These are phyloP conservation scores for Mycena latifolia DNA, from an alignment of 768 basidiomycete species.

Conservation along the genomic window DNA sequence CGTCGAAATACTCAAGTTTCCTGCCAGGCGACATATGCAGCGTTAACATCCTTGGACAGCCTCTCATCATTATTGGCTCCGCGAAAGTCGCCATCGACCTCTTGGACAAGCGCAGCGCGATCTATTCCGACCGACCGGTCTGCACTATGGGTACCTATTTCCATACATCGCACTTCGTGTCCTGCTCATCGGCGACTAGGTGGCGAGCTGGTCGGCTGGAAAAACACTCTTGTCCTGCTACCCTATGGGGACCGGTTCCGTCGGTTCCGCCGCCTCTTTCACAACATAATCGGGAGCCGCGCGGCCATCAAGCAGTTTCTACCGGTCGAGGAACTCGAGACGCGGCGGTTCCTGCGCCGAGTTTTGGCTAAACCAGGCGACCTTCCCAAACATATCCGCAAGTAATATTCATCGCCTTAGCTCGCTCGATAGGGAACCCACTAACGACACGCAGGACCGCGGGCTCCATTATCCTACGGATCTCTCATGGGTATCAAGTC, in stretches of 20 bases:
- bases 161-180: constrained; percentile 5
- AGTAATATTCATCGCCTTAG: constrained; percentile 47
- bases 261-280: constrained; percentile 64
- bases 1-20: constrained; percentile 18
- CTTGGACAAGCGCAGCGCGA: constrained; percentile 74
- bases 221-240: constrained; percentile 65
- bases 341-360: constrained; percentile 60
- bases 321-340: constrained; percentile 59
- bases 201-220: constrained; percentile 70
- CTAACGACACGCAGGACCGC: constrained; percentile 52
- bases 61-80: constrained; percentile 68
- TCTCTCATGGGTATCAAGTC: constrained; percentile 67
- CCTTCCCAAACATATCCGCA: constrained; percentile 59
- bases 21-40: constrained; percentile 70
- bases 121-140: constrained; percentile 76
- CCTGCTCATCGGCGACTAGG: constrained; percentile 55
- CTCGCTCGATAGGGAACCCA: not conserved
- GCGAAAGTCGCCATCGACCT: constrained; percentile 64
- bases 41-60: constrained; percentile 69
- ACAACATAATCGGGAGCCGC: constrained; percentile 61
- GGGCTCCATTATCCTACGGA: constrained; percentile 65
- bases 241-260: constrained; percentile 70
- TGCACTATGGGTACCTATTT: constrained; percentile 39
- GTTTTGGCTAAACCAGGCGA: constrained; percentile 62
- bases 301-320: constrained; percentile 57